Evolutionary conservation across 1,284 basidiomycete species (phyloP), one percentile per base, ranked within the genome.

Genomic region (Ganoderma multipileum): DNA sequence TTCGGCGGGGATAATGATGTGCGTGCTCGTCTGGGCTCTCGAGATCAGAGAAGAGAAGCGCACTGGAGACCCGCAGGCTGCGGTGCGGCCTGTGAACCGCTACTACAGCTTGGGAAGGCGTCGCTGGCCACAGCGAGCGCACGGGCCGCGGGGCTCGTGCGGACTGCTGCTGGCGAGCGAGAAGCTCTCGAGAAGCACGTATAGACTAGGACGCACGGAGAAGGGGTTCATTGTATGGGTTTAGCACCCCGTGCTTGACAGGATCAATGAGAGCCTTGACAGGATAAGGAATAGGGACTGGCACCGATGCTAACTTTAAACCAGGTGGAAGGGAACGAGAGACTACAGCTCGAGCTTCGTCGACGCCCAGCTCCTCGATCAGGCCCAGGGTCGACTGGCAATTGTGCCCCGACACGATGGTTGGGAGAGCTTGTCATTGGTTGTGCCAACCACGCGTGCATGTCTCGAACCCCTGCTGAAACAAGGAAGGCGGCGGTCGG

Each of bases 21-120:
- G 38, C 58, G 38, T 41, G 58, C 38, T 41, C 36, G 38, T 26
- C 58, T 60, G 58, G 58, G 58, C 55, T 60, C 38, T 38, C 58
- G 58, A 39, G 23, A 60, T 42, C 58, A 11, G 58, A 60, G 38
- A 60, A 28, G 58, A 38, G 58, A 41, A 55, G 52, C 28, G 52
- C 52, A 16, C 28, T 18, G 28, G 12, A 28, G 28, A 12, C 39
- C 23, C 39, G 58, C 28, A 60, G 58, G 36, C 58, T 41, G 36
- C 58, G 16, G 36, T 42, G 38, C 12, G 38, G 36, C 23, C 23
- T 38, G 58, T 39, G 58, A 23, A 6, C 58, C 23, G 12, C n/a
- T n/a, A 26, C n/a, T 39, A 28, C 38, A 16, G n/a, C n/a, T 38
- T 18, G 16, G 30, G 26, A 28, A 55, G 23, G 52, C 3, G 28